Evolutionary conservation across 2,329 filamentous ascomycete genomes (phyloP).

Genomic region (Neospermospora avenae): DNA sequence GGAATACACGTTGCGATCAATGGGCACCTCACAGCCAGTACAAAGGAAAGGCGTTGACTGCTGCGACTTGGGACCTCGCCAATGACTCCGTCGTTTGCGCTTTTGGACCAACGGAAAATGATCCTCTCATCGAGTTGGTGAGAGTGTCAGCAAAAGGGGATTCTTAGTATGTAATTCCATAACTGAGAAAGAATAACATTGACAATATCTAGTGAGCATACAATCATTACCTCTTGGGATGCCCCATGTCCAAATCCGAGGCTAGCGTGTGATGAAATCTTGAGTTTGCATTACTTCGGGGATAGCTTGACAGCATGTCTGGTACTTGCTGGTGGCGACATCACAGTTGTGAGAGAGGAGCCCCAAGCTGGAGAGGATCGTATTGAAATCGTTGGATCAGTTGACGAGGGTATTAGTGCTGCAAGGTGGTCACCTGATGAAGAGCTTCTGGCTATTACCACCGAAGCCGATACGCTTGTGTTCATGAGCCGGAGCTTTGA

Average conservation of each 20-base stretch:
- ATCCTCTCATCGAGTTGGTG: conserved; percentile 69
- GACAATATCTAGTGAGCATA: conserved; percentile 36
- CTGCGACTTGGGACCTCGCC: conserved; percentile 81
- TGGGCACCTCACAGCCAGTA: conserved; percentile 55
- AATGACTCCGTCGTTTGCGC: conserved; percentile 77
- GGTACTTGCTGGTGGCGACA: conserved; percentile 86
- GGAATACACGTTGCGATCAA: conserved; percentile 68
- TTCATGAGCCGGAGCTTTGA: conserved; percentile 95
- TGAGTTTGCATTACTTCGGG: conserved; percentile 80
- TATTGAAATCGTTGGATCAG: conserved; percentile 92
- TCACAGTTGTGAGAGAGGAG: conserved; percentile 77
- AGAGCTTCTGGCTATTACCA: conserved; percentile 81
- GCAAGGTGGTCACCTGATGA: conserved; percentile 95
- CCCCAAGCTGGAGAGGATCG: conserved; percentile 64
- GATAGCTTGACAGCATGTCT: conserved; percentile 77
- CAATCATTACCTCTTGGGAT: conserved; percentile 77
- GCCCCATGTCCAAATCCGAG: conserved; percentile 76
- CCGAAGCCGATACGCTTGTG: conserved; percentile 72
- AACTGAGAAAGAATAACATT: conserved; percentile 36
- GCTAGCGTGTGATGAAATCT: conserved; percentile 68
- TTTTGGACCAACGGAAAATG: conserved; percentile 72
- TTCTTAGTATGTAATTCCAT: conserved; percentile 31
- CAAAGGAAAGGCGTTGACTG: conserved; percentile 57
- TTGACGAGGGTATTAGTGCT: conserved; percentile 86
- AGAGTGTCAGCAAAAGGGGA: conserved; percentile 47